Percentiles rank a stretch among this genome's conserved stretches.
Evolutionary conservation across 495 filamentous ascomycete genomes (phyloP).

Genomic region (Penicillium paxilli): DNA sequence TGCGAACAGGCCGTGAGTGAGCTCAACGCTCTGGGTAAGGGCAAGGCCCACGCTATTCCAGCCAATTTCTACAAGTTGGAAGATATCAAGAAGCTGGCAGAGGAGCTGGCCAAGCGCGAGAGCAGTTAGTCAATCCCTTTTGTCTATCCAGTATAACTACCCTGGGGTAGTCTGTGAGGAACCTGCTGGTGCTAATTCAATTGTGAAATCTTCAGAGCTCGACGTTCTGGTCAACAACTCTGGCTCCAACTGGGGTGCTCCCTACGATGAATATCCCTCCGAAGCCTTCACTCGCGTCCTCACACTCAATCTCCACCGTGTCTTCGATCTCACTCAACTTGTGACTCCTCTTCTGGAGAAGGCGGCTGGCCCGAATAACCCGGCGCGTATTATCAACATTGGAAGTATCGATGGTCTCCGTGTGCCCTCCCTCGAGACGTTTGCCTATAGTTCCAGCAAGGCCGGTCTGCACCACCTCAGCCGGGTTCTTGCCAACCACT

Average conservation of each 20-base stretch:
- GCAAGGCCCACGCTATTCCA: slow-evolving; percentile 61
- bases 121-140: slow-evolving; percentile 42
- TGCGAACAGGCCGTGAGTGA: slow-evolving; percentile 59
- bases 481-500: slow-evolving; percentile 68
- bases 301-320: slow-evolving; percentile 76
- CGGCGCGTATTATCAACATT: slow-evolving; percentile 72
- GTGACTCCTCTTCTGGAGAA: slow-evolving; percentile 71
- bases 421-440: slow-evolving; percentile 69
- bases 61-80: slow-evolving; percentile 75
- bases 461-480: slow-evolving; percentile 73
- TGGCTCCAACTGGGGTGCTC: slow-evolving; percentile 70
- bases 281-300: slow-evolving; percentile 70
- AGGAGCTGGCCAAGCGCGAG: slow-evolving; percentile 63
- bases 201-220: slow-evolving; percentile 46
- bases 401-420: slow-evolving; percentile 70
- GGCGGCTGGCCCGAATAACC: slow-evolving; percentile 44
- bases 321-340: slow-evolving; percentile 75
- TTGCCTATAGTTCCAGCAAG: slow-evolving; percentile 73
- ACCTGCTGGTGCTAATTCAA: neutral
- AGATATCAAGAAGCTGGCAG: slow-evolving; percentile 64
- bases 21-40: slow-evolving; percentile 62
- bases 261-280: slow-evolving; percentile 66
- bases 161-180: neutral
- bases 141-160: neutral
- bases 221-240: slow-evolving; percentile 82